These are phyloP conservation scores for Gardenia jasminoides DNA, from an alignment of 257 asterid species.

Conservation along the genomic window DNA sequence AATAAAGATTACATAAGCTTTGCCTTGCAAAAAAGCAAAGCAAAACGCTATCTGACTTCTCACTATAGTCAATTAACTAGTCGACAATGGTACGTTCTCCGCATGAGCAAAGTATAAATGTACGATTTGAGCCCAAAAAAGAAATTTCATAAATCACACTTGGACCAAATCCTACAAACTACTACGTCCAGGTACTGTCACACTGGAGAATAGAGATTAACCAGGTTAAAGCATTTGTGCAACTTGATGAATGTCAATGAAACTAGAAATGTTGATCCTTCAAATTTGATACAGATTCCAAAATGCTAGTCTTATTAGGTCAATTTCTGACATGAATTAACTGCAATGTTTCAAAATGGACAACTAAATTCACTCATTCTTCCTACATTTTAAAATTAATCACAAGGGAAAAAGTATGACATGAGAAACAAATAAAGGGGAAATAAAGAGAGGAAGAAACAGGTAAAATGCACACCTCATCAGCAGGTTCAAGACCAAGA, in stretches of 20 bases:
- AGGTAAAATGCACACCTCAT: constrained; percentile 52
- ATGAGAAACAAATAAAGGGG: neutral
- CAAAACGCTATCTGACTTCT: neutral
- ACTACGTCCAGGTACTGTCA: neutral
- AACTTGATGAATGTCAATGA: neutral
- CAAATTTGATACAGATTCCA: neutral
- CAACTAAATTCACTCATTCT: neutral
- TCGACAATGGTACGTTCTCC: neutral
- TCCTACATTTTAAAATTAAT: neutral
- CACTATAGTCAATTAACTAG: neutral
- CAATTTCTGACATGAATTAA: neutral
- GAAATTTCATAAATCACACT: neutral
- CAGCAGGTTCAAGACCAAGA: constrained; percentile 62
- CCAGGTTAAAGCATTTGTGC: neutral
- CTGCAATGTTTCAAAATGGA: neutral
- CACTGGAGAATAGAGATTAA: neutral
- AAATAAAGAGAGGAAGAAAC: neutral
- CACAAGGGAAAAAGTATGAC: neutral
- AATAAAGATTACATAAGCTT: neutral
- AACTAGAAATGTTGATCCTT: neutral
- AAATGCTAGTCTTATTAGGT: neutral
- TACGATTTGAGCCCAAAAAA: neutral
- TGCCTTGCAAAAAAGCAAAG: neutral
- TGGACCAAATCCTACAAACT: neutral
- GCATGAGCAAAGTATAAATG: neutral